Base-by-base conservation (phyloP, 176 grass and related monocot species). In the Elymus sibiricus region DNA sequence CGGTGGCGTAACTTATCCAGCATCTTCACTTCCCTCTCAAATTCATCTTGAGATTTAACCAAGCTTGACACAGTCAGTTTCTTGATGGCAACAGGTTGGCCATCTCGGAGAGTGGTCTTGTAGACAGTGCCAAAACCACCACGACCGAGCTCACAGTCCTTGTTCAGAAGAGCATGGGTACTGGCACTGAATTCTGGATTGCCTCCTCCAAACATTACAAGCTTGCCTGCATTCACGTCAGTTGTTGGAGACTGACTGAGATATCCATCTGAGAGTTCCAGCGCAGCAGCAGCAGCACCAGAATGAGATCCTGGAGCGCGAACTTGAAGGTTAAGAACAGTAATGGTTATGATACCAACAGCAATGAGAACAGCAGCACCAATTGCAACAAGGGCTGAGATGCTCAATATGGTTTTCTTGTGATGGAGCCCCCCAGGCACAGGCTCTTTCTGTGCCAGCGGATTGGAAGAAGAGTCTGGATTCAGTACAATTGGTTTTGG, bases 401-500 rank as follows among this genome's bases (percentile, higher is more conserved):
- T 96, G 83, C 97, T 99, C 27, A 99, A 79, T 81, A 99, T 94
- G 44, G 95, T 97, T 85, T 94, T 95, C 80, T 97, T 99, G 81
- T 99, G 94, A 82, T 66, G 90, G 21, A 79, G 68, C 31, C 82
- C 88, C 37, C 63, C 60, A 17, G 92, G 77, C 10, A 49, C 40
- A 27, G 83, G 85, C 40, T 42, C 40, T 1, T 82, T 58, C 42
- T 82, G 72, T 76, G 88, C 72, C 27, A 84, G 74, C 1, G 91
- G 88, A 79, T 89, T 74, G 0, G 80, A 84, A 58, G 93, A 95
- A 56, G 86, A 67, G 56, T 96, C 86, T 8, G 97, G 97, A 53
- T 99, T 96, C 79, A 99, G 83, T 12, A 99, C 97, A 70, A 99
- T 92, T 80, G 97, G 97, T 89, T 99, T 99, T 35, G 97, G 97